Base-by-base conservation (phyloP, 208 protist species). In the Leptomonas pyrrhocoris region DNA sequence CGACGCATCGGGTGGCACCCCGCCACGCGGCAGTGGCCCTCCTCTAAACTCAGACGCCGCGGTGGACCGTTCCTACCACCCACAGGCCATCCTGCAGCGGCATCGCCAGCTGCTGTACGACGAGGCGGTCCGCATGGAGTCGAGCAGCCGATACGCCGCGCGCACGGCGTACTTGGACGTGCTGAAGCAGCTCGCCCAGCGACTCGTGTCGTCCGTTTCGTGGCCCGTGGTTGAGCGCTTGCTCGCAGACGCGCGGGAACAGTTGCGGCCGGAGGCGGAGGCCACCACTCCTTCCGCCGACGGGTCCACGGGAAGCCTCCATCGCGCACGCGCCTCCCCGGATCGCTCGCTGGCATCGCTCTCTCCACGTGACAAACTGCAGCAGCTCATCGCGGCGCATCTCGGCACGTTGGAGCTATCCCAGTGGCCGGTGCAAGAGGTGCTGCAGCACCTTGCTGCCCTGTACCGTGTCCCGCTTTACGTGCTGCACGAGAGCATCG, bases 391-490 rank as follows among this genome's bases (percentile, higher is more conserved):
- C 7, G 67, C 65, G 19, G 68, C 73, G 13, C 70, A 79, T 50
- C 81, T 91, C 50, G 38, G 71, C 15, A 58, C 88, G 2, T 34
- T 73, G 18, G 80, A 91, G 65, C 68, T 91, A 42, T 58, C 69
- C 40, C 80, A 91, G 61, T 75, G 68, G 75, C 70, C 81, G 1
- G 80, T 90, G 50, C 77, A 83, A 38, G 81, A 93, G 59, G 68
- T 89, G 27, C 69, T 93, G 59, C 61, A 80, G 55, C 80, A 76
- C 54, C 79, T 93, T 30, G 64, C 80, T 11, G 50, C 66, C 19
- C 73, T 93, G 16, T 90, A 87, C 57, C 57, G 68, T 18, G 75
- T 90, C 12, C 73, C 77, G 0, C 53, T 60, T 7, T 30, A 63
- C 19, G 61, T 86, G 31, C 81, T 82, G 56, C 78, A 82, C 58